phyloP scores from a whole-genome alignment of 495 filamentous ascomycete genomes.

The Penicillium pancosmium region DNA sequence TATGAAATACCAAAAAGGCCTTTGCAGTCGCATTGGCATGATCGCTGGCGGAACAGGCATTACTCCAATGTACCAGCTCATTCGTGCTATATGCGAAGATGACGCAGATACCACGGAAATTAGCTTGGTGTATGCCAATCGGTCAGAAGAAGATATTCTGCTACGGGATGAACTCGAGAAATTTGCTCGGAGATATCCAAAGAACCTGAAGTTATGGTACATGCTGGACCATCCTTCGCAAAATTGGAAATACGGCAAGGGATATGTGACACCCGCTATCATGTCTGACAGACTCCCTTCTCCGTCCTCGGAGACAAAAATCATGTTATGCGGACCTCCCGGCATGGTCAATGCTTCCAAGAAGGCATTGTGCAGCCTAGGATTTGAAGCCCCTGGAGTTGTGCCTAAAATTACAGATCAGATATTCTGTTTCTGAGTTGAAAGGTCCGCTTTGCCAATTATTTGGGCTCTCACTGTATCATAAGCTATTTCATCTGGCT shows the following conservation, averaged over 20 bases:
- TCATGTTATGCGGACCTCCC: slow-evolving; percentile 46
- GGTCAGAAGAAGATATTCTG: slow-evolving; percentile 39
- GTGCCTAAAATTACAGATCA: slow-evolving; percentile 35
- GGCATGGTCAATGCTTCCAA: slow-evolving; percentile 44
- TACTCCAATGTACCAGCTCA: slow-evolving; percentile 56
- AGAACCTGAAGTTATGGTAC: slow-evolving; percentile 49
- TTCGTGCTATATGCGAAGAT: slow-evolving; percentile 51
- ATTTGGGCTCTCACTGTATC: not conserved
- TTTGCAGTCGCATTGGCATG: slow-evolving; percentile 42
- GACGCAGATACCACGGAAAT: slow-evolving; percentile 47
- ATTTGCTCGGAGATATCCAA: slow-evolving; percentile 39
- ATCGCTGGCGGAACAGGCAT: slow-evolving; percentile 48
- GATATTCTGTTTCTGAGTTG: slow-evolving; percentile 19
- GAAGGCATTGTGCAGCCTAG: slow-evolving; percentile 35
- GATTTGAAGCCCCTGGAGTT: slow-evolving; percentile 34
- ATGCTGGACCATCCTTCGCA: slow-evolving; percentile 36
- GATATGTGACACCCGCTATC: slow-evolving; percentile 32
- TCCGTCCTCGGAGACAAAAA: slow-evolving; percentile 32
- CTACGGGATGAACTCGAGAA: slow-evolving; percentile 49
- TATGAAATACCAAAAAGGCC: slow-evolving; percentile 40
- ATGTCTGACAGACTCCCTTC: slow-evolving; percentile 30
- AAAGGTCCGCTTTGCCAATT: not conserved
- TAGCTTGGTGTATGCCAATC: slow-evolving; percentile 45
- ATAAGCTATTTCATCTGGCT: no score
- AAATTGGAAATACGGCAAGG: slow-evolving; percentile 30